Base-by-base conservation (phyloP, 1,284 basidiomycete species). In the Rhodotorula sp. region DNA sequence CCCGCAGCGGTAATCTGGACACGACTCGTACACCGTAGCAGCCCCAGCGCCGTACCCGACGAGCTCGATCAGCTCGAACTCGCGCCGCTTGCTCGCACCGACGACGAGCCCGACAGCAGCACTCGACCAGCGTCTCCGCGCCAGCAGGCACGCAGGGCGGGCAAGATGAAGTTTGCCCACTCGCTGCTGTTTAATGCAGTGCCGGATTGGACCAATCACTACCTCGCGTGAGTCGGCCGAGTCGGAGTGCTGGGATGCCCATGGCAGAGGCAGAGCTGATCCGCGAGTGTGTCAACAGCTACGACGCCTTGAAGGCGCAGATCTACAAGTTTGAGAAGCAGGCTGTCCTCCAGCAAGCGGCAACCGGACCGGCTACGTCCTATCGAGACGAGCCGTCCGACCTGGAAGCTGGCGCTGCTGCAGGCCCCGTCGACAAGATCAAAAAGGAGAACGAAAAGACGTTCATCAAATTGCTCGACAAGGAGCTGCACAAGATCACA, bases 141-240 rank as follows among this genome's bases (percentile, higher is more conserved):
- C n/a, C 16, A n/a, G 58, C 19, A 5, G 3, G 2, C 14, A 28
- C n/a, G 54, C 38, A 23, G n/a, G 6, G 21, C 26, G 8, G 52
- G 31, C 60, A 76, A 16, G 63, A 80, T 80, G 78, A 77, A 78
- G 64, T 78, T 81, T 79, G 86, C 85, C 62, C 86, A 86, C 60
- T 89, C 92, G 21, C 85, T 97, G 73, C 92, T 95, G 80, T 94
- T 95, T 83, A 97, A 97, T 79, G 90, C 92, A 31, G 91, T 95
- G 55, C 86, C 93, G 1, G 94, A 97, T 74, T 97, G 95, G 94
- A 90, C 90, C 86, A 90, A 93, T 78, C 88, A 94, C 75, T 97
- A 97, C 80, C 90, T 98, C 72, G 86, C 88, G 87, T 92, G 78
- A 75, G 89, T 84, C 15, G 45, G 60, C 23, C 5, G 28, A 28